Evolutionary conservation across 2,329 filamentous ascomycete genomes (phyloP), one percentile per base, ranked within the genome.

Genomic region (Stachybotrys chartarum): DNA sequence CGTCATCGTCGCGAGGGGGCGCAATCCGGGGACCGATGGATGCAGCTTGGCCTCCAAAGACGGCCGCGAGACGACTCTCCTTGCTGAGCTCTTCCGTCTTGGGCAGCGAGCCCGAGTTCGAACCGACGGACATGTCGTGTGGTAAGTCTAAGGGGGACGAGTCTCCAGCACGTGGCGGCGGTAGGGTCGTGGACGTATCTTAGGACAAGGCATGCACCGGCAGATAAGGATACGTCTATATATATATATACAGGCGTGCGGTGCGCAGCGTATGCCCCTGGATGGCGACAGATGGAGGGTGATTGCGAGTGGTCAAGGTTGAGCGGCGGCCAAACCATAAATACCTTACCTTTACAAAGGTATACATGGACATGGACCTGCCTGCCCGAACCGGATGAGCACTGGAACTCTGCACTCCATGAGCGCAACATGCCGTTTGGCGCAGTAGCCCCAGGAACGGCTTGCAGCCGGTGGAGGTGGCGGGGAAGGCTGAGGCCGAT

Each of bases 21-120:
- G 75, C 75, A 58, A 83, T 83, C 52, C 80, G 77, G 56, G 75
- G 78, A 1, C 80, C 80, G 51, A 82, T 68, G 46, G 61, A 64
- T 49, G 79, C 74, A 30, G 64, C 61, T 10, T 61, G 58, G 32
- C 74, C 74, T 46, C 74, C 74, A 53, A 76, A 75, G 16, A 71
- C 53, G 45, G 66, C 64, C 10, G 71, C 70, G 11, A 47, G 45
- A 3, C 45, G 45, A 42, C 10, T 10, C 35, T 14, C 35, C 35
- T 10, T 14, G 10, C 14, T 14, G 8, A 14, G 10, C 14, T 42
- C 35, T 14, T 42, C 35, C 10, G 14, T 14, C 10, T 14, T 10
- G 14, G 35, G 35, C 35, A 42, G 10, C 10, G 14, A 42, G 35
- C 35, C 35, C 14, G 35, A 42, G 8, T 42, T 42, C 8, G 14